These are phyloP conservation scores for Tolypocladium nubicola DNA, from an alignment of 2,329 filamentous ascomycete species.

Conservation along the genomic window DNA sequence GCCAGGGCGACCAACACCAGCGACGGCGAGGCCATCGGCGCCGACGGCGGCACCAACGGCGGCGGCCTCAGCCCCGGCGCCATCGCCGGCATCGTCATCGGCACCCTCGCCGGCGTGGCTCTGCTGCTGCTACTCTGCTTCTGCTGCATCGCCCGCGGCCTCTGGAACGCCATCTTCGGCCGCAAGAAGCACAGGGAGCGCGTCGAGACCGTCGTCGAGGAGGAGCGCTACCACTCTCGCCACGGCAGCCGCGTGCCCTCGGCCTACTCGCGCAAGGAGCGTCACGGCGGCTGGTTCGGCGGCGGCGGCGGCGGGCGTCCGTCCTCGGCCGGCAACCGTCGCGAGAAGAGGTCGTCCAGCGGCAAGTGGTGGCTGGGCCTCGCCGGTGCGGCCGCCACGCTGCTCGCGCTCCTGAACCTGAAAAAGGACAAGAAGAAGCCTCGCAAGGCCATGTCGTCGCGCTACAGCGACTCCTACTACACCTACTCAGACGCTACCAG, in stretches of 20 bases:
- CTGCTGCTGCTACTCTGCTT: conserved; percentile 63
- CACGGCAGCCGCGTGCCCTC: conserved; percentile 31
- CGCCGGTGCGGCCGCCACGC: conserved; percentile 37
- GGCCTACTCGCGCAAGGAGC: conserved; percentile 36
- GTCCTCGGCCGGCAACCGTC: conserved; percentile 26
- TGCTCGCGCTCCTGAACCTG: conserved; percentile 44
- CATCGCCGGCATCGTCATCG: conserved; percentile 74
- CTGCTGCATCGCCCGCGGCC: conserved; percentile 57
- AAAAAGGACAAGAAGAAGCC: conserved; percentile 38
- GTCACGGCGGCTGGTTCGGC: conserved; percentile 47
- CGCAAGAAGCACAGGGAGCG: conserved; percentile 42
- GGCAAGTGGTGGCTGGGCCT: conserved; percentile 43
- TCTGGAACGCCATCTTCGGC: conserved; percentile 55
- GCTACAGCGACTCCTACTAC: conserved; percentile 43
- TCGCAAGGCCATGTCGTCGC: conserved; percentile 25
- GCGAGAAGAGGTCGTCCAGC: conserved; percentile 36
- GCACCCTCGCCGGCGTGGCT: conserved; percentile 54
- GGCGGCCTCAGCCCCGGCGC: conserved; percentile 55
- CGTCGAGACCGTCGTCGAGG: conserved; percentile 42
- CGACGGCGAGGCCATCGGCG: conserved; percentile 29
- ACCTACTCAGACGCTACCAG: conserved; percentile 37
- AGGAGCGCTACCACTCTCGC: conserved; percentile 47
- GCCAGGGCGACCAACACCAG: conserved; percentile 35
- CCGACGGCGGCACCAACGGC: conserved; percentile 24
- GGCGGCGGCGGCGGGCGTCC: conserved; percentile 30